phyloP scores from a whole-genome alignment of 495 filamentous ascomycete genomes.

The Immersiella caudata region DNA sequence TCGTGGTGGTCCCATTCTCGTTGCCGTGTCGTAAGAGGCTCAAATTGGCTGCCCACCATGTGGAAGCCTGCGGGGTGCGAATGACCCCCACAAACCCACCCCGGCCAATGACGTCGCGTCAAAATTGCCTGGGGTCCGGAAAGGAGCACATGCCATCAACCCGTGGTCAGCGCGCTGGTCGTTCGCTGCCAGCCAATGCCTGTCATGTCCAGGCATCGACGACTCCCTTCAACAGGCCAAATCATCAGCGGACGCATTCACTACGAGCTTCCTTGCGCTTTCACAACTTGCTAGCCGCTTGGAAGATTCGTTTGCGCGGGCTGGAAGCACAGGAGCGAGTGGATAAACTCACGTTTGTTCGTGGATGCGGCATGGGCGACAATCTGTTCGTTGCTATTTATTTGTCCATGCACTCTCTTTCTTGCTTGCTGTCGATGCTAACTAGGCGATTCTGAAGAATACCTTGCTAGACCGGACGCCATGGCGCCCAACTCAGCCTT shows the following conservation, averaged over 20 bases:
- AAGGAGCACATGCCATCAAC: constrained; percentile 28
- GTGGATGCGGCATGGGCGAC: background rate
- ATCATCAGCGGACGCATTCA: background rate
- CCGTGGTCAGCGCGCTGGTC: constrained; percentile 17
- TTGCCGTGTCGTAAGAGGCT: too few species aligned
- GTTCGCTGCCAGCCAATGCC: background rate
- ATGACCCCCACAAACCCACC: background rate
- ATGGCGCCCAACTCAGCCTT: constrained; percentile 35
- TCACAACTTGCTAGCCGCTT: background rate
- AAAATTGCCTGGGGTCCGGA: background rate
- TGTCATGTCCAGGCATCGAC: constrained; percentile 15
- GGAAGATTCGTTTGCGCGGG: background rate
- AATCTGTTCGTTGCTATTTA: background rate
- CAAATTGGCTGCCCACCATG: background rate
- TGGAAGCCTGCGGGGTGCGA: background rate
- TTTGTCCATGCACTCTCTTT: background rate
- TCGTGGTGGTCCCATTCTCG: too few species aligned
- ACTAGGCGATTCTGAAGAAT: background rate
- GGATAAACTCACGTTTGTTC: too few species aligned
- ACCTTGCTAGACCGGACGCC: background rate
- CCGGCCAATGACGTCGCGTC: constrained; percentile 15
- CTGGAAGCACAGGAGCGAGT: background rate
- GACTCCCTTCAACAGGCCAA: constrained; percentile 3
- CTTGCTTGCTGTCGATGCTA: background rate
- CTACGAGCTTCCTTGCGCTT: background rate